Evolutionary conservation across 169 alveolate species (phyloP).

Genomic region (Eimeria necatrix): DNA sequence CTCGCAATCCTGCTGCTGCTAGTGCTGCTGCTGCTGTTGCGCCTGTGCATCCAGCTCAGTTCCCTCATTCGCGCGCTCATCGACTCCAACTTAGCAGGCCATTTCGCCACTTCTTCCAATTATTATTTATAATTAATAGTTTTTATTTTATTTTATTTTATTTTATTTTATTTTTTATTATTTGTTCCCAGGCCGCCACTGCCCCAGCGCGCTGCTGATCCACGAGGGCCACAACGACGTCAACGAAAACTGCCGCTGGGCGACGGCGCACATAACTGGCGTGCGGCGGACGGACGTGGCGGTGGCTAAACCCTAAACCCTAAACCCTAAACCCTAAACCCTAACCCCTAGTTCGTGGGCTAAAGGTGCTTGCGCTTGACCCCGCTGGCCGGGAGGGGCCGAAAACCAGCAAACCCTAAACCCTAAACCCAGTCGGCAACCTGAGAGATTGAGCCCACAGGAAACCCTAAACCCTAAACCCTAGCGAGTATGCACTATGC

Average conservation of each 20-base stretch:
- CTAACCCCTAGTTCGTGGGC: background rate
- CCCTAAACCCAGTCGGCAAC: background rate
- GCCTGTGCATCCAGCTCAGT: too few relatives aligned
- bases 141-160: too few relatives aligned
- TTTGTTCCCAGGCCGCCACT: constrained; percentile 81
- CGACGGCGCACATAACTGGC: constrained; percentile 92
- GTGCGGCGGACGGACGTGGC: constrained; percentile 90
- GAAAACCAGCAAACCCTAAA: background rate
- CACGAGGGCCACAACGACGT: constrained; percentile 90
- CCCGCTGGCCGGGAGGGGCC: background rate
- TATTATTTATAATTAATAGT: too few relatives aligned
- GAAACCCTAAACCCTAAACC: background rate
- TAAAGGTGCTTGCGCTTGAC: background rate
- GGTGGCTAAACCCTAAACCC: constrained; percentile 75
- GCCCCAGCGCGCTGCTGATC: constrained; percentile 90
- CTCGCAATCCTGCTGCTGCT: background rate
- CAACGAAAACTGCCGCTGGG: constrained; percentile 92
- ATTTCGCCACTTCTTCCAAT: background rate
- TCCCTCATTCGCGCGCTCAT: too few relatives aligned
- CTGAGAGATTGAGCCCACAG: too few relatives aligned
- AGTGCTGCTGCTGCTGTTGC: too few relatives aligned
- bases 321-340: constrained; percentile 33
- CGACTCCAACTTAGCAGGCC: too few relatives aligned
- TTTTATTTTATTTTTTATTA: too few relatives aligned
- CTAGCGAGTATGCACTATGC: background rate